Base-by-base conservation (phyloP, 1,284 basidiomycete genomes). In the Sporisorium exsertum region DNA sequence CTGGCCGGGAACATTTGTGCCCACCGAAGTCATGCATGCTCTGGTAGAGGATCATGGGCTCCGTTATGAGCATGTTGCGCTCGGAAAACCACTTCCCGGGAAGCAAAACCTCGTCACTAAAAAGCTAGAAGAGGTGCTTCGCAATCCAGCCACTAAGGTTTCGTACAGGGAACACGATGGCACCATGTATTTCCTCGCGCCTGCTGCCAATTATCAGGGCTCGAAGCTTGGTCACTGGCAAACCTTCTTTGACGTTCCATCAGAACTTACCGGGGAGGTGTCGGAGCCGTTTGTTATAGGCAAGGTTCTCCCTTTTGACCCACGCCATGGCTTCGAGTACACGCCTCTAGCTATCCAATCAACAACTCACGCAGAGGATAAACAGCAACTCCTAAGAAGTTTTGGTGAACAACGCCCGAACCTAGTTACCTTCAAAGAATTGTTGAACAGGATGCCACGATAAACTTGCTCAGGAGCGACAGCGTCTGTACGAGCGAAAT, bases 21-120 rank as follows among this genome's bases (percentile, higher is more conserved):
- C 64, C 4, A 9, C 15, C 20, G 32, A 22, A 1, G 58, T 67
- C 4, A 60, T 67, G 53, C 22, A 16, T 1, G 35, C 47, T 18
- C 27, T 67, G 9, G 16, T 67, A 4, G 49, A 67, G 12, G 52
- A 32, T 8, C 53, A 60, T 18, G 46, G 53, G n/a, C 22, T 66
- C 15, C 9, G 37, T n/a, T 5, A 56, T 3, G n/a, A n/a, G n/a
- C 57, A 64, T 26, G 22, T 51, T 0, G 27, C 42, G 1, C 1
- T 43, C 6, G 5, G 1, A 0, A n/a, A n/a, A n/a, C 4, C 26
- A 8, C 12, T 20, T 13, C 5, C 6, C 5, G 49, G n/a, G 10
- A 51, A 2, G n/a, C 8, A 5, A 3, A 3, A 32, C 9, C 4
- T 13, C 15, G n/a, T 35, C n/a, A 35, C 16, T 10, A 9, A 29